Conservation (phyloP, 2,329 filamentous ascomycete genomes). For the Leptographium procerum region DNA sequence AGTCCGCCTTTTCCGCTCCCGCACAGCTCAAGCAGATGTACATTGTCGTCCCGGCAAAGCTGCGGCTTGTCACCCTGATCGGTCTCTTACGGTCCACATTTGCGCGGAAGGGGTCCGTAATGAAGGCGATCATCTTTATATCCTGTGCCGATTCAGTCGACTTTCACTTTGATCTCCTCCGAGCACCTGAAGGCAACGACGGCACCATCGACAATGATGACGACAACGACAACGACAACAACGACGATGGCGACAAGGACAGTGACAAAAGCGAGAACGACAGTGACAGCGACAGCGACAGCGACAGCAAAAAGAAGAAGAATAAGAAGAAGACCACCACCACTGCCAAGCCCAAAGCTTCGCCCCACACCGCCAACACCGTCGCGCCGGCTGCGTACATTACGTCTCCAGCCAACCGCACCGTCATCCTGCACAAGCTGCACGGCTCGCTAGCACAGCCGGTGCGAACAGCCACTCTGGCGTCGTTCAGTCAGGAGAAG, state of each 20-base stretch:
- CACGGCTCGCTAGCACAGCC: slow-evolving; percentile 87
- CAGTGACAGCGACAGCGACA: neutral
- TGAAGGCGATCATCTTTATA: slow-evolving; percentile 95
- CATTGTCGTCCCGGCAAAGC: slow-evolving; percentile 74
- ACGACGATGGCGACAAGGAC: neutral
- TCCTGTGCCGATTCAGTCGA: slow-evolving; percentile 95
- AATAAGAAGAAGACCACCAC: neutral
- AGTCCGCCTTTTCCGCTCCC: slow-evolving; percentile 63
- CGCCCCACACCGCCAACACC: slow-evolving; percentile 25
- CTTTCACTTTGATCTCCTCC: slow-evolving; percentile 85
- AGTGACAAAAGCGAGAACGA: neutral
- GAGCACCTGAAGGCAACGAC: slow-evolving; percentile 16
- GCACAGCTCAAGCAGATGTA: slow-evolving; percentile 92
- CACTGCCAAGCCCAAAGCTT: neutral
- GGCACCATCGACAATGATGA: neutral
- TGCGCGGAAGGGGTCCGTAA: slow-evolving; percentile 75
- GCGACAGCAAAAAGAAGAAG: neutral
- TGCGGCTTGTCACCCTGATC: slow-evolving; percentile 78
- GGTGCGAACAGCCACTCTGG: slow-evolving; percentile 75
- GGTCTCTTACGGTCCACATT: slow-evolving; percentile 80
- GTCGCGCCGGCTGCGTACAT: slow-evolving; percentile 60
- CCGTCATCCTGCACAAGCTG: slow-evolving; percentile 69
- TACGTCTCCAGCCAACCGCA: slow-evolving; percentile 61
- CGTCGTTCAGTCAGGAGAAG: slow-evolving; percentile 62
- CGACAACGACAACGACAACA: neutral